These are phyloP conservation scores for Venturia effusa DNA, from an alignment of 2,329 filamentous ascomycete genomes.

Conservation along the genomic window DNA sequence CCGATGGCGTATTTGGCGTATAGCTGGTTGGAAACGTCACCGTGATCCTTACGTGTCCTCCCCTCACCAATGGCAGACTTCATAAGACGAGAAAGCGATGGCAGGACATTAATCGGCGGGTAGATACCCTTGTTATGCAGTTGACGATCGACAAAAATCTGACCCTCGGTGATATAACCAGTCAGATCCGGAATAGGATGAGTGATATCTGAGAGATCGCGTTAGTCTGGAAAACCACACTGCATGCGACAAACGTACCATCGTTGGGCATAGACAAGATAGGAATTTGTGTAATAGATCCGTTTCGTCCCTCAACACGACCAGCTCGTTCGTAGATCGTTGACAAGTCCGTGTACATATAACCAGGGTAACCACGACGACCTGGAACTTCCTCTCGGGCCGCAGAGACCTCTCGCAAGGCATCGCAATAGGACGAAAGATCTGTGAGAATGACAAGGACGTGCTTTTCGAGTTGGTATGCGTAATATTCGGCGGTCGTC, in stretches of 20 bases:
- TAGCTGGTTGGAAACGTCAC: constrained; percentile 97
- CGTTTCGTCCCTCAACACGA: constrained; percentile 92
- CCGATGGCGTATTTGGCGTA: constrained; percentile 99
- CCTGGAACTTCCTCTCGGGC: constrained; percentile 97
- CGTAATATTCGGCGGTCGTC: constrained; percentile 98
- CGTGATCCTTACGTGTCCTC: constrained; percentile 92
- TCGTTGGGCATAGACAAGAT: constrained; percentile 99
- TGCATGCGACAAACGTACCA: constrained; percentile 35
- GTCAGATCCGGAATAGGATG: constrained; percentile 98
- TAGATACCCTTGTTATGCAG: constrained; percentile 96
- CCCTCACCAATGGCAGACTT: constrained; percentile 98
- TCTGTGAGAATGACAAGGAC: constrained; percentile 97
- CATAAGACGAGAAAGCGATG: constrained; percentile 97
- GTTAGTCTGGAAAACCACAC: background rate
- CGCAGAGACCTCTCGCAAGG: constrained; percentile 94
- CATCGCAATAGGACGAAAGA: constrained; percentile 95
- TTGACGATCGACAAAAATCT: constrained; percentile 93
- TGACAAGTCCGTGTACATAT: constrained; percentile 99
- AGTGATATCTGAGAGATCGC: constrained; percentile 60
- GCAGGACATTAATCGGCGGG: constrained; percentile 96
- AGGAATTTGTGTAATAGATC: constrained; percentile 97
- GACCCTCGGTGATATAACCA: constrained; percentile 97
- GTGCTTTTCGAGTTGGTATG: constrained; percentile 99
- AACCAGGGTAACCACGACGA: constrained; percentile 98
- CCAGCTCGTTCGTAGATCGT: constrained; percentile 99